Conservation (phyloP, 805 yeast species). For the Schizosaccharomyces cryophilus region DNA sequence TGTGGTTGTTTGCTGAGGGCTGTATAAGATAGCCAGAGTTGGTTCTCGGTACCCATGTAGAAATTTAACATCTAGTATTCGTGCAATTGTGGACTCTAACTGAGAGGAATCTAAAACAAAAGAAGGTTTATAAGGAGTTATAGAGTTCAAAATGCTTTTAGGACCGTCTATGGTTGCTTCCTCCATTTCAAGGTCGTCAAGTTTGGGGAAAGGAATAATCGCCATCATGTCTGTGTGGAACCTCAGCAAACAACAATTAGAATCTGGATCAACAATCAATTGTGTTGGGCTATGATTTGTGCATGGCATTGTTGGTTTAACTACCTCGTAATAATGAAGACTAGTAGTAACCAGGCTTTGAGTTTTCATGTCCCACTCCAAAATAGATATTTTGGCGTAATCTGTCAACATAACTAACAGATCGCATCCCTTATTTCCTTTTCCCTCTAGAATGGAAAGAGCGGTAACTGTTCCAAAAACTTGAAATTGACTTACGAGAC, state of each 20-base stretch:
- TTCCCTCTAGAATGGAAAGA: conserved; percentile 17
- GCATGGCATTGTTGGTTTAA: conserved; percentile 10
- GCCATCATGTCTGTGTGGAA: conserved; percentile 41
- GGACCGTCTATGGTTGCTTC: conserved; percentile 3
- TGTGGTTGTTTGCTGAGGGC: conserved; percentile 48
- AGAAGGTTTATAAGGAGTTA: conserved; percentile 19
- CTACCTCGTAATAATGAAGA: conserved; percentile 65
- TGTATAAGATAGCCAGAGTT: conserved; percentile 43
- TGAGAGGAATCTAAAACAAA: conserved; percentile 28
- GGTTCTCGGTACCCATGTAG: conserved; percentile 58
- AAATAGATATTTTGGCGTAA: conserved; percentile 50
- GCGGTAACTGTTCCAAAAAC: conserved; percentile 47
- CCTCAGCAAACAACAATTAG: conserved; percentile 22
- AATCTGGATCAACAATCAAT: conserved; percentile 36
- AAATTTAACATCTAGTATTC: conserved; percentile 48
- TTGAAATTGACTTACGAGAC: conserved; percentile 36
- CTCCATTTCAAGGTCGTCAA: conserved; percentile 9
- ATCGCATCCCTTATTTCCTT: conserved; percentile 24
- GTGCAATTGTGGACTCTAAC: conserved; percentile 31
- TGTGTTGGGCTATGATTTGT: conserved; percentile 9
- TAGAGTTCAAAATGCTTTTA: not conserved
- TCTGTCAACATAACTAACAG: conserved; percentile 42
- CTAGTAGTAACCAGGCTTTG: conserved; percentile 45
- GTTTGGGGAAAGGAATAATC: conserved; percentile 37
- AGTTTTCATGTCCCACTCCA: conserved; percentile 39